A percentile compares a stretch with the other conserved stretches of the same genome.
These are phyloP conservation scores for Aureobasidium leucospermi DNA, from an alignment of 2,329 filamentous ascomycete species.

Conservation along the genomic window DNA sequence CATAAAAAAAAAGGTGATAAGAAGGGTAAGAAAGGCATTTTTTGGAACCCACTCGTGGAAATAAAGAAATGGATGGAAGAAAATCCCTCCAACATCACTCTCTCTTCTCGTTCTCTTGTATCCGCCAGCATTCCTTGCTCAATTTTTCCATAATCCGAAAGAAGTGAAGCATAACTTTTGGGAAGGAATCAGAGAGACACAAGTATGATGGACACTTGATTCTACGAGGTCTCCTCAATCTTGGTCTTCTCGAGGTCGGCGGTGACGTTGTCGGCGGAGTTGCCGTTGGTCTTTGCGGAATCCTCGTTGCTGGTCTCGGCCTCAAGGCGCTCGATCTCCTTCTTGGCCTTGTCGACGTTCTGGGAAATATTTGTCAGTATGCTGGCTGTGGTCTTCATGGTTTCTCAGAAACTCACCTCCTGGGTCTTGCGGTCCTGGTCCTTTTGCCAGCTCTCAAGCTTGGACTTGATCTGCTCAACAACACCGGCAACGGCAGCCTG, in stretches of 20 bases:
- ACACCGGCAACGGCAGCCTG: slow-evolving; percentile 71
- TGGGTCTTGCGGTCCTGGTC: slow-evolving; percentile 86
- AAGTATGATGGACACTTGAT: neutral
- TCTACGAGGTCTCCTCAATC: slow-evolving; percentile 43
- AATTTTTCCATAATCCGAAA: neutral
- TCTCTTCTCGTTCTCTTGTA: neutral
- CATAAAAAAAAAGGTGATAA: neutral
- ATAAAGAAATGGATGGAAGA: no score
- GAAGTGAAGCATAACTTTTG: slow-evolving; percentile 1
- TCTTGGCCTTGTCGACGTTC: slow-evolving; percentile 96
- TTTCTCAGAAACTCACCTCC: slow-evolving; percentile 54
- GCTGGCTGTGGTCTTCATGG: neutral
- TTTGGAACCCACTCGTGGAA: neutral
- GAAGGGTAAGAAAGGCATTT: neutral
- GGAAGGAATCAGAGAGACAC: neutral
- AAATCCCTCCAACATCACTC: neutral
- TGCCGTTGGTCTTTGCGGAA: slow-evolving; percentile 49
- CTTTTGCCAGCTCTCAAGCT: slow-evolving; percentile 83
- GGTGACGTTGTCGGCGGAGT: slow-evolving; percentile 47
- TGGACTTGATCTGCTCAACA: slow-evolving; percentile 84
- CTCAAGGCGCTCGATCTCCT: slow-evolving; percentile 81
- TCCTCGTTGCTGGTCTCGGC: slow-evolving; percentile 56
- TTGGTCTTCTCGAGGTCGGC: slow-evolving; percentile 56
- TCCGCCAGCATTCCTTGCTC: neutral
- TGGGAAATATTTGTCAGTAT: slow-evolving; percentile 38